phyloP scores from a whole-genome alignment of 768 basidiomycete genomes.

The Leccinum broughii region DNA sequence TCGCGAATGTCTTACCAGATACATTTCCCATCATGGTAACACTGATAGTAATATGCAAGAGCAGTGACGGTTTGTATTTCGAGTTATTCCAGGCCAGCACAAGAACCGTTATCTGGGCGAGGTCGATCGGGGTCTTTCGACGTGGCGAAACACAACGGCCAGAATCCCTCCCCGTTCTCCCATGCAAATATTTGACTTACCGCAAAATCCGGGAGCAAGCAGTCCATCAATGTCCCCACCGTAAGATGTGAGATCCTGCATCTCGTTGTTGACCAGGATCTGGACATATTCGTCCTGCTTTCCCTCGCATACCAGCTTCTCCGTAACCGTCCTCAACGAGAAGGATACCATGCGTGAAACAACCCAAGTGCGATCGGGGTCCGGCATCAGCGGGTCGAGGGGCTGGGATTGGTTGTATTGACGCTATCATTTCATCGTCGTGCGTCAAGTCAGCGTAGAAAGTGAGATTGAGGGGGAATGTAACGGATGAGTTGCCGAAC shows the following conservation, averaged over 20 bases:
- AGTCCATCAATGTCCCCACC: not conserved
- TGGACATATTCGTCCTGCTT: slow-evolving; percentile 46
- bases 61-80: not conserved
- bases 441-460: slow-evolving; percentile 84
- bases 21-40: not conserved
- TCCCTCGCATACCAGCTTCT: slow-evolving; percentile 53
- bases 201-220: not conserved
- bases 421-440: slow-evolving; percentile 79
- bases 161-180: not conserved
- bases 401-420: slow-evolving; percentile 47
- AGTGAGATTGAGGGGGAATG: slow-evolving; percentile 69
- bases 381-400: slow-evolving; percentile 11
- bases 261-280: not conserved
- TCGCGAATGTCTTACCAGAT: not conserved
- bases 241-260: not conserved
- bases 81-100: not conserved
- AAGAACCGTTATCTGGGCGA: not conserved
- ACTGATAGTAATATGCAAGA: no score
- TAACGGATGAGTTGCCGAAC: slow-evolving; percentile 57
- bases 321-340: slow-evolving; percentile 66
- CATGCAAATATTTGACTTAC: not conserved
- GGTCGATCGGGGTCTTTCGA: not conserved
- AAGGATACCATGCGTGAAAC: slow-evolving; percentile 69
- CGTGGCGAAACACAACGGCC: not conserved
- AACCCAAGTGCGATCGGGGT: slow-evolving; percentile 46